Percentiles rank a stretch among this genome's conserved stretches.
phyloP scores from a whole-genome alignment of 2,329 filamentous ascomycete species.

The Trichoderma citrinoviride region DNA sequence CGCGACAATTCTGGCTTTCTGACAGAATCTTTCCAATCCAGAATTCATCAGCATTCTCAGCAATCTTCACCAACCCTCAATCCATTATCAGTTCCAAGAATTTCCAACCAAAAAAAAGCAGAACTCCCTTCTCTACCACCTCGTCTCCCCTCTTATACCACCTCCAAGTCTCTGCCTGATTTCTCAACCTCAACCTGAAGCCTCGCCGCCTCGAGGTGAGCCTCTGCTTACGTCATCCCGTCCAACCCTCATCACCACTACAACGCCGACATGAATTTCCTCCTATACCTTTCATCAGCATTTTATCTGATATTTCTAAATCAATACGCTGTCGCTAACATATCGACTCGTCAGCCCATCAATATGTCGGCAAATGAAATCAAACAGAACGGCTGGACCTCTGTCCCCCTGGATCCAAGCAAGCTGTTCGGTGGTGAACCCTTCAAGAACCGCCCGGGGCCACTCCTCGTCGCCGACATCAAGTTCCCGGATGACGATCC shows the following conservation, averaged over 20 bases:
- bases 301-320: background rate
- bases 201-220: background rate
- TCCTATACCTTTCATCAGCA: background rate
- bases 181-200: background rate
- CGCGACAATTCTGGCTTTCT: slow-evolving; percentile 1
- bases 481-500: slow-evolving; percentile 45
- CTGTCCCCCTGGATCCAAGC: slow-evolving; percentile 43
- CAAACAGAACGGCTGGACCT: slow-evolving; percentile 43
- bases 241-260: background rate
- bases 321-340: background rate
- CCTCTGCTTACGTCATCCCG: slow-evolving; percentile 2
- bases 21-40: background rate
- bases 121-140: background rate
- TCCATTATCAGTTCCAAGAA: background rate
- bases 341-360: background rate
- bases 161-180: background rate
- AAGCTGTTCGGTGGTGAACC: slow-evolving; percentile 41
- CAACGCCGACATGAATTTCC: background rate
- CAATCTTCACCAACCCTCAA: background rate
- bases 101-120: background rate
- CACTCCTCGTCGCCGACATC: slow-evolving; percentile 42
- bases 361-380: slow-evolving; percentile 27
- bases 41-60: background rate
- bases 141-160: background rate
- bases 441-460: slow-evolving; percentile 38